These are phyloP conservation scores for Arthrinium puccinioides DNA, from an alignment of 2,329 filamentous ascomycete genomes.

Conservation along the genomic window DNA sequence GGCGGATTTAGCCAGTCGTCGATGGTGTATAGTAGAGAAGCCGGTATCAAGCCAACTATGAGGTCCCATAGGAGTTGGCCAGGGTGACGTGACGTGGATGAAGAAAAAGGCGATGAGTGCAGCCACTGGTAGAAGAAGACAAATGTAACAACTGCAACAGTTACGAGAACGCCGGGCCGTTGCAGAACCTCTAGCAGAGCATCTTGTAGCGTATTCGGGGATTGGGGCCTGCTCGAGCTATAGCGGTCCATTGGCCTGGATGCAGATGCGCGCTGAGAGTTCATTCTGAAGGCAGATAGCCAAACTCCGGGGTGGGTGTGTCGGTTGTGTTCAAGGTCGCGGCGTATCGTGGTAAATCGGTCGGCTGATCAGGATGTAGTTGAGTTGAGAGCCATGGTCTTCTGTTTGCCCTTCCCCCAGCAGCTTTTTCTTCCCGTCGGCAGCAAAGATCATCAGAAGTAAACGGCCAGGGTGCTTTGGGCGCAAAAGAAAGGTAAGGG, in stretches of 20 bases:
- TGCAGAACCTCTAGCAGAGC: conserved; percentile 23
- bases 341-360: too few relatives aligned
- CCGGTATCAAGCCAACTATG: conserved; percentile 50
- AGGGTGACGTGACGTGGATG: conserved; percentile 24
- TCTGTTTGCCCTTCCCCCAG: too few relatives aligned
- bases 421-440: too few relatives aligned
- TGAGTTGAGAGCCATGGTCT: too few relatives aligned
- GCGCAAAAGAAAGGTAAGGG: too few relatives aligned
- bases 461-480: too few relatives aligned
- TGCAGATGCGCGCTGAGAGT: conserved; percentile 25
- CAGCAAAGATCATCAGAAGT: too few relatives aligned
- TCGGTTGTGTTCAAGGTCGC: too few relatives aligned
- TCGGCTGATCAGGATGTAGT: too few relatives aligned
- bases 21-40: conserved; percentile 47
- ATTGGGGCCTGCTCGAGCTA: conserved; percentile 11
- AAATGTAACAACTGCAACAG: conserved; percentile 24
- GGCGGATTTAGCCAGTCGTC: conserved; percentile 47
- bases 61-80: conserved; percentile 51
- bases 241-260: conserved; percentile 20
- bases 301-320: too few relatives aligned
- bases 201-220: conserved; percentile 12
- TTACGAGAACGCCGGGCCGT: conserved; percentile 27
- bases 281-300: conserved; percentile 33
- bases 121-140: conserved; percentile 28
- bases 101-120: conserved; percentile 16